These are phyloP conservation scores for Lasiosphaeria ovina DNA, from an alignment of 495 filamentous ascomycete species.

Conservation along the genomic window DNA sequence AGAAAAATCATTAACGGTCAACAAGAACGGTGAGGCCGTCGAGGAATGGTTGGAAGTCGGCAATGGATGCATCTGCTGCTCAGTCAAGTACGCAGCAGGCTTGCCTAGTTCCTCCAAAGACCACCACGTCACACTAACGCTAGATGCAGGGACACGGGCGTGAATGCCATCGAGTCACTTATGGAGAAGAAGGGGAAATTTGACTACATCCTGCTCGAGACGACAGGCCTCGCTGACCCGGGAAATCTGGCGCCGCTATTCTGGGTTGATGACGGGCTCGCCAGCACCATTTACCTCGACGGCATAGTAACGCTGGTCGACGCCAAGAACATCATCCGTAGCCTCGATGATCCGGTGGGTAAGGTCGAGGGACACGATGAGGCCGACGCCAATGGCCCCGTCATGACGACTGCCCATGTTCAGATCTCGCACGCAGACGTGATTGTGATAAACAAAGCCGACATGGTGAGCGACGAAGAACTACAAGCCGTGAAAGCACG, in stretches of 20 bases:
- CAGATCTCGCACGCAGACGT: constrained; percentile 98
- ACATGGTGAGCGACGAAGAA: constrained; percentile 71
- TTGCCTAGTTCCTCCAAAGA: background rate
- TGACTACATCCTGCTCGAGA: constrained; percentile 97
- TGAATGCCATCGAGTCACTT: constrained; percentile 91
- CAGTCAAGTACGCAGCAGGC: constrained; percentile 69
- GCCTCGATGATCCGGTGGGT: constrained; percentile 70
- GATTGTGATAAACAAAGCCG: constrained; percentile 90
- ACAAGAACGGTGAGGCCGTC: constrained; percentile 77
- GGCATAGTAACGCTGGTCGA: constrained; percentile 96
- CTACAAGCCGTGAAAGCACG: constrained; percentile 63
- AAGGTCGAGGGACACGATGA: constrained; percentile 59
- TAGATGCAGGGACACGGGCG: constrained; percentile 70
- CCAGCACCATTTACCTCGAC: constrained; percentile 91
- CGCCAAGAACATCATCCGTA: constrained; percentile 82
- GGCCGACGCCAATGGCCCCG: constrained; percentile 50
- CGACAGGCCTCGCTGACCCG: constrained; percentile 91
- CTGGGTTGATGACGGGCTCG: constrained; percentile 94
- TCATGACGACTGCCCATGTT: constrained; percentile 86
- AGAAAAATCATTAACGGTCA: constrained; percentile 88
- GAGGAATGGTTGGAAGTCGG: constrained; percentile 95
- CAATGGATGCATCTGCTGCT: constrained; percentile 98
- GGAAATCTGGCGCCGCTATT: constrained; percentile 95
- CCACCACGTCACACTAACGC: constrained; percentile 1
- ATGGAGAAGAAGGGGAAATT: constrained; percentile 93